Base-by-base conservation (phyloP, 2,329 filamentous ascomycete genomes). In the Penicillium sp. region DNA sequence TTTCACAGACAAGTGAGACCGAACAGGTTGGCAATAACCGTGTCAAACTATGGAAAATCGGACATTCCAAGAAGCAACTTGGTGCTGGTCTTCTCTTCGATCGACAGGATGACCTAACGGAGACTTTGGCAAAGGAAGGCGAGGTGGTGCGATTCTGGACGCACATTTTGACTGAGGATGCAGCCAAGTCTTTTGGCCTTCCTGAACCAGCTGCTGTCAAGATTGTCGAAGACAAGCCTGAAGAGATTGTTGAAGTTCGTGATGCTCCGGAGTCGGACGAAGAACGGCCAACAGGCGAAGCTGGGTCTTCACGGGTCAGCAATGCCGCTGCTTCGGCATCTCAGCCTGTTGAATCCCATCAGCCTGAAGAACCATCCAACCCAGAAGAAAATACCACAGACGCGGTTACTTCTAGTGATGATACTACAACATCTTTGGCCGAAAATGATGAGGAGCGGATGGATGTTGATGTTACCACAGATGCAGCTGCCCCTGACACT, bases 21-120 rank as follows among this genome's bases (percentile, higher is more conserved):
- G 62, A 67, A 7, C 47, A 56, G 4, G 58, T 69, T 38, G 60
- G 59, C 11, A 63, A 70, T 1, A 70, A 75, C 52, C 64, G 68
- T 47, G 65, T 76, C 46, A 74, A 73, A 38, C 64, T 76, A 20
- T 76, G 74, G 74, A 66, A 70, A 46, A 68, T 76, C 42, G 71
- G 71, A 38, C 69, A 71, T 30, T 66, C 66, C 43, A 67, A 66
- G 53, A 65, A 68, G 42, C 63, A 66, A 16, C 69, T 65, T 38
- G 65, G 66, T 1, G 66, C 73, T 4, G 70, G 70, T 5, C 62
- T 74, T 3, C 66, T 66, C 1, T 70, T 75, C 50, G 63, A 67
- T 46, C 69, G 68, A 1, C 64, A 74, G 45, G 66, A 66, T 3
- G 64, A 73, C 49, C 59, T 74, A 12, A 64, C 65, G 12, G 59